Percentiles rank a stretch among this genome's conserved stretches.
Conservation (phyloP, 345 rosid genomes). For the Hypericum perforatum region DNA sequence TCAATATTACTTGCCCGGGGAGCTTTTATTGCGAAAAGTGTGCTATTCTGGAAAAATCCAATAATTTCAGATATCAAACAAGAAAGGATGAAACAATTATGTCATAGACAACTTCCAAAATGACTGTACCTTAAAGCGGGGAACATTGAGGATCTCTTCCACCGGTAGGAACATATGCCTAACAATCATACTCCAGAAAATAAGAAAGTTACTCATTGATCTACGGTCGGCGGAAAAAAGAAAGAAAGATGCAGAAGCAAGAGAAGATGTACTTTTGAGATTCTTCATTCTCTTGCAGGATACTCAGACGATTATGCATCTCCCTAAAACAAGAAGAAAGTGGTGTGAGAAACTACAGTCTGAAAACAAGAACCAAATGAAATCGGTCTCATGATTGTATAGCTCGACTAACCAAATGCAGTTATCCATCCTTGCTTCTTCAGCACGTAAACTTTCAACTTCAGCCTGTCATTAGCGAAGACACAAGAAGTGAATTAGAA, state of each 20-base stretch:
- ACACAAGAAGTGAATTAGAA: too few species aligned
- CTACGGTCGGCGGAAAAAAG: not conserved
- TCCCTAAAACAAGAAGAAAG: constrained; percentile 33
- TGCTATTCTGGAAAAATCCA: constrained; percentile 36
- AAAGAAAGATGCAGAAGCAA: not conserved
- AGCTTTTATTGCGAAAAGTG: constrained; percentile 57
- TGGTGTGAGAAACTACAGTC: constrained; percentile 11
- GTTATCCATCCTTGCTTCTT: constrained; percentile 49
- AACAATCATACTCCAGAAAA: constrained; percentile 9
- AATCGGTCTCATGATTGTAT: not conserved
- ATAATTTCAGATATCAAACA: too few species aligned
- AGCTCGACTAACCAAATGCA: constrained; percentile 44
- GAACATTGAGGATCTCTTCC: constrained; percentile 48
- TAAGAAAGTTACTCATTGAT: constrained; percentile 7
- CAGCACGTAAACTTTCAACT: constrained; percentile 33
- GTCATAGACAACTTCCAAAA: constrained; percentile 6
- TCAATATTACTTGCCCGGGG: constrained; percentile 61
- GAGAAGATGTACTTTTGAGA: constrained; percentile 28
- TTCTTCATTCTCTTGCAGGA: constrained; percentile 40
- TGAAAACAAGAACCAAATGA: constrained; percentile 4
- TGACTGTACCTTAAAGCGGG: constrained; percentile 48
- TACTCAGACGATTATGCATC: constrained; percentile 41
- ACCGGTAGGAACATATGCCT: constrained; percentile 55
- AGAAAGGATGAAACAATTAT: not conserved
- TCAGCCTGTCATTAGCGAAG: constrained; percentile 36